Evolutionary conservation across 257 asterid species (phyloP).

Genomic region (Solanum peruvianum): DNA sequence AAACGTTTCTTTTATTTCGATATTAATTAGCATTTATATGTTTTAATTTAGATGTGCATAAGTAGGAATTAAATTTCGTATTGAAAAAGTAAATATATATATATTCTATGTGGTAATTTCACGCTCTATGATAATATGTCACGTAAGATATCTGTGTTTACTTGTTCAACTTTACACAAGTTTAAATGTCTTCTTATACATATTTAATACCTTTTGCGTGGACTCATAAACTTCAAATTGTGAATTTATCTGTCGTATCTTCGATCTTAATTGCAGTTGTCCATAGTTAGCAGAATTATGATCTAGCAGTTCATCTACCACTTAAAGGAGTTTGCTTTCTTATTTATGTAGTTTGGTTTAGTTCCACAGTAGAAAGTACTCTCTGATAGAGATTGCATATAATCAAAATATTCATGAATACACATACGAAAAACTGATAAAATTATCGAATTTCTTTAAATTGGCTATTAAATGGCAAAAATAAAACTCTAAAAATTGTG

Average conservation of each 20-base stretch:
- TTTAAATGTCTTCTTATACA: no score
- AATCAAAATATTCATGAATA: neutral
- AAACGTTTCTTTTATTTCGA: neutral
- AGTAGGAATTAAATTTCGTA: no score
- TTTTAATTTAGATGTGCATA: no score
- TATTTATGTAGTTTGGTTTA: no score
- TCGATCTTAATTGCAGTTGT: neutral
- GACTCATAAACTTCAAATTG: neutral
- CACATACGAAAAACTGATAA: rapidly evolving
- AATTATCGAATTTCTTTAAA: no score
- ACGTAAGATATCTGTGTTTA: rapidly evolving
- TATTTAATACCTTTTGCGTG: neutral
- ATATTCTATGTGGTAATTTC: neutral
- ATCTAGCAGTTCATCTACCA: neutral
- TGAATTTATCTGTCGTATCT: neutral
- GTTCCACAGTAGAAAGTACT: neutral
- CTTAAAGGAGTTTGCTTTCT: no score
- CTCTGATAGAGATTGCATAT: no score
- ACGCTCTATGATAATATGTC: neutral
- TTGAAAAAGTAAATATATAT: no score
- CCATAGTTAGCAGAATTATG: neutral
- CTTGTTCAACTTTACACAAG: no score
- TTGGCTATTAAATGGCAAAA: rapidly evolving
- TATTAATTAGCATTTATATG: rapidly evolving
- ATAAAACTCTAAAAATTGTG: no score